phyloP scores from a whole-genome alignment of 345 rosid genomes.

The Trapa bicornis region DNA sequence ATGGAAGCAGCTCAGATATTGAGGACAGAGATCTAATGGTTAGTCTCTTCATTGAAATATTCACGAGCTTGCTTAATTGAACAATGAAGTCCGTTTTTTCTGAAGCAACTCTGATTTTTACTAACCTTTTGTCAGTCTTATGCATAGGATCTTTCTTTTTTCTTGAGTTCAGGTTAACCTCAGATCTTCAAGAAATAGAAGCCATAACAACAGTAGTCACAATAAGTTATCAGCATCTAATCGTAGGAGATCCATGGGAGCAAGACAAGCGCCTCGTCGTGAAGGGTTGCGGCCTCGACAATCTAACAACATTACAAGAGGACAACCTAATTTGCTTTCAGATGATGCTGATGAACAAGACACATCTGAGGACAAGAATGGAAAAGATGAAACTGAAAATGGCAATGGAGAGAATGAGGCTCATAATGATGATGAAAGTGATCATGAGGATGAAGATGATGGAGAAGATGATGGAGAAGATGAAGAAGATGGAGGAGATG shows the following conservation, averaged over 20 bases:
- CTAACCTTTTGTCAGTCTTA: neutral
- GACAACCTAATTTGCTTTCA: constrained; percentile 40
- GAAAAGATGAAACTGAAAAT: constrained; percentile 69
- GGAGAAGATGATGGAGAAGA: constrained; percentile 32
- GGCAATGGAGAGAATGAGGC: constrained; percentile 52
- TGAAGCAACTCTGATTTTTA: neutral
- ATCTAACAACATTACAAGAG: constrained; percentile 41
- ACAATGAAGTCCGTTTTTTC: neutral
- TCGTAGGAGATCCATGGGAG: constrained; percentile 36
- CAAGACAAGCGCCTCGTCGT: constrained; percentile 73
- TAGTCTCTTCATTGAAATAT: constrained; percentile 11
- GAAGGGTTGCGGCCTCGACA: constrained; percentile 97
- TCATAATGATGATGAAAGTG: constrained; percentile 51
- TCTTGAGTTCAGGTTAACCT: constrained; percentile 23
- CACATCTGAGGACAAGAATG: constrained; percentile 66
- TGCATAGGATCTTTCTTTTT: constrained; percentile 8
- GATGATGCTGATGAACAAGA: constrained; percentile 61
- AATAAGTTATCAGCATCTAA: constrained; percentile 50
- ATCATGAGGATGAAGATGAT: constrained; percentile 25
- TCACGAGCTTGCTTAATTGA: neutral
- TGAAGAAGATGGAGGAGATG: constrained; percentile 28
- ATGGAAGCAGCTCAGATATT: constrained; percentile 82
- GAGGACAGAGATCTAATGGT: constrained; percentile 96
- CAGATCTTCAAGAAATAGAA: constrained; percentile 46
- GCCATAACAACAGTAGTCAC: constrained; percentile 39